phyloP scores from a whole-genome alignment of 1,284 basidiomycete species.

The Golubevia sp. region DNA sequence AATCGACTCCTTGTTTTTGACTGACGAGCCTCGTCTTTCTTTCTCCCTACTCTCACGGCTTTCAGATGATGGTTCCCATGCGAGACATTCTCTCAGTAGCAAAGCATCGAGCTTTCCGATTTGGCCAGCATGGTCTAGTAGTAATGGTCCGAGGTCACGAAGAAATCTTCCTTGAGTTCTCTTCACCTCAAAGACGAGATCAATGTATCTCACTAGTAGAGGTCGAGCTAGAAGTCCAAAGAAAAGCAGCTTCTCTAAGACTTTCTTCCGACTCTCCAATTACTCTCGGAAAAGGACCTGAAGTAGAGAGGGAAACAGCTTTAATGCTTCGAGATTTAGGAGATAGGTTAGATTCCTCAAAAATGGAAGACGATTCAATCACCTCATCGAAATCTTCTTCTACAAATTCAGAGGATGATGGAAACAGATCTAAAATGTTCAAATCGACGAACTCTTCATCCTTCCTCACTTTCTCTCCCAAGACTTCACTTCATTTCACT shows the following conservation, averaged over 20 bases:
- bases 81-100: slow-evolving; percentile 83
- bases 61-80: slow-evolving; percentile 89
- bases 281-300: neutral
- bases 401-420: neutral
- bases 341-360: slow-evolving; percentile 23
- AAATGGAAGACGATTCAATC: slow-evolving; percentile 63
- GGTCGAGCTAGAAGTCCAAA: slow-evolving; percentile 65
- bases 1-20: neutral
- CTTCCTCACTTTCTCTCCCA: slow-evolving; percentile 25
- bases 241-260: neutral
- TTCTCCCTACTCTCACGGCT: no score
- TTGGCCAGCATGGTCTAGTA: slow-evolving; percentile 84
- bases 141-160: slow-evolving; percentile 92
- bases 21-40: neutral
- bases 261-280: neutral
- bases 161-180: slow-evolving; percentile 94
- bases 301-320: slow-evolving; percentile 18
- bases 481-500: slow-evolving; percentile 64
- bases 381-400: neutral
- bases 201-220: slow-evolving; percentile 77
- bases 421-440: slow-evolving; percentile 39
- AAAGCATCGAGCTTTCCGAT: slow-evolving; percentile 82
- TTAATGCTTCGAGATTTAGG: slow-evolving; percentile 40
- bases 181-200: slow-evolving; percentile 75
- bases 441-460: slow-evolving; percentile 60